Base-by-base conservation (phyloP, 441 rosid species). In the Viola pubescens region DNA sequence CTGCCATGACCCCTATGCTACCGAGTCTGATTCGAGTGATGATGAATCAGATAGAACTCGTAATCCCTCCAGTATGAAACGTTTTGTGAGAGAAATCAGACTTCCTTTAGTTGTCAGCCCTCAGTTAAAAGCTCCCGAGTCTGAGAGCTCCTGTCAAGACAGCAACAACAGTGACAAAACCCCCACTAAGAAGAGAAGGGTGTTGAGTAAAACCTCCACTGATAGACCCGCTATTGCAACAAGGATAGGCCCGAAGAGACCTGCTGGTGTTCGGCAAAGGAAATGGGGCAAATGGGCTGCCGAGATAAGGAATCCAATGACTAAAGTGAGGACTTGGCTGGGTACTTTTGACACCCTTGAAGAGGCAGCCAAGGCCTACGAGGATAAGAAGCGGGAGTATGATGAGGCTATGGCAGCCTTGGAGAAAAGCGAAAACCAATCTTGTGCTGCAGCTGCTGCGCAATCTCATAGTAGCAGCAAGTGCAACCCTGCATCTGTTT, bases 201-300 rank as follows among this genome's bases (percentile, higher is more conserved):
- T 65, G 59, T 57, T 67, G 54, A 19, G 59, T 19, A 78, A 75
- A 74, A 40, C 59, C 56, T 57, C 75, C 34, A 40, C 16, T 0
- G 5, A 4, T 7, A 4, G 43, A 9, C 38, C 67, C 4, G 8
- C 73, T 37, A 61, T 58, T 26, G 37, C 61, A 0, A 53, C 56
- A 13, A 64, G 9, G 14, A 2, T 53, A 7, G 19, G 12, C 2
- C n/a, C 39, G 1, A 70, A 62, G 9, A 87, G 71, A 39, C 89
- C 89, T 2, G 80, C 75, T 40, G 98, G 97, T 64, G 94, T 94
- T 53, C 74, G 98, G 65, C 96, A 83, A 60, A 70, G 98, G 67
- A 94, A 90, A 73, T 90, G 97, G 98, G 98, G 98, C 0, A 94
- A 88, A 75, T 94, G 97, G 97, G 97, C 98, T 10, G 98, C 97